Conservation (phyloP, 305 asterid genomes). For the Fraxinus albicans region DNA sequence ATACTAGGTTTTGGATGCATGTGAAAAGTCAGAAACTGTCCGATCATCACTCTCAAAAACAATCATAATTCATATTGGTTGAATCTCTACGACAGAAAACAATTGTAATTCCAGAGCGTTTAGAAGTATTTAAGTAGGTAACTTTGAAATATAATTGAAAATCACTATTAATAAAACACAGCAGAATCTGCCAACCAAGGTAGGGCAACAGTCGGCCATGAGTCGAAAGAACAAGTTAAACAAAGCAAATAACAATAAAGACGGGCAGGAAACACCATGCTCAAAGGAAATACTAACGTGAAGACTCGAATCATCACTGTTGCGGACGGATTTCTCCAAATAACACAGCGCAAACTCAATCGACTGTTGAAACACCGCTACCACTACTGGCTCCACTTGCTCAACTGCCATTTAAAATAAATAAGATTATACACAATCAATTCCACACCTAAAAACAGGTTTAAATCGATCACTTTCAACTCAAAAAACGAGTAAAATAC, state of each 20-base stretch:
- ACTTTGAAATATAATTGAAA: background rate
- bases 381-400: slow-evolving; percentile 72
- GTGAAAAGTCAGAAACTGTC: slow-evolving; percentile 1
- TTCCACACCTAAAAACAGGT: background rate
- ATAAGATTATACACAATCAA: slow-evolving; percentile 19
- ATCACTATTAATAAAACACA: background rate
- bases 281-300: slow-evolving; percentile 50
- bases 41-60: background rate
- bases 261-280: background rate
- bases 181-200: background rate
- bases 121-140: background rate
- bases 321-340: slow-evolving; percentile 67
- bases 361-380: slow-evolving; percentile 72
- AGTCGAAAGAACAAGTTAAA: background rate
- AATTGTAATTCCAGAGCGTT: background rate
- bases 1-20: background rate
- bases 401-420: slow-evolving; percentile 58
- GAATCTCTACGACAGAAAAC: background rate
- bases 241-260: background rate
- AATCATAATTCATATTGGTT: background rate
- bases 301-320: slow-evolving; percentile 64
- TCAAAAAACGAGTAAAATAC: slow-evolving; percentile 34
- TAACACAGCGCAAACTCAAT: slow-evolving; percentile 78
- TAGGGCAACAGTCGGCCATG: background rate
- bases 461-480: background rate